Evolutionary conservation across 78 protist species (phyloP).

Genomic region (Guillardia theta): DNA sequence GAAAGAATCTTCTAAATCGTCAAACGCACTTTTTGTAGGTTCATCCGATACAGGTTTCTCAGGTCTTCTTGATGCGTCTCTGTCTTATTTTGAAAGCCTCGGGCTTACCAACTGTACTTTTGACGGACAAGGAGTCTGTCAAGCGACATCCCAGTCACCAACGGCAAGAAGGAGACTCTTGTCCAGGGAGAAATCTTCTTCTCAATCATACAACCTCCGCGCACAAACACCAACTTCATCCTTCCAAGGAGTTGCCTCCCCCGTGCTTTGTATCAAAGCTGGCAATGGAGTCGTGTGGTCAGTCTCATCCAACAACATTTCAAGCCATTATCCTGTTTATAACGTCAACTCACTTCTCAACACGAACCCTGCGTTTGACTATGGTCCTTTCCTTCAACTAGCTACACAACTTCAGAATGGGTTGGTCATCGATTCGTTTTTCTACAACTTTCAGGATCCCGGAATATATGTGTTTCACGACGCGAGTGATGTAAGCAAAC

Average conservation of each 20-base stretch:
- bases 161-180: too few species aligned
- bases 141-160: neutral
- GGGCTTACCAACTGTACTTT: neutral
- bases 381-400: slow-evolving; percentile 56
- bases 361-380: slow-evolving; percentile 62
- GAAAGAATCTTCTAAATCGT: neutral
- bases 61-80: neutral
- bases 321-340: slow-evolving; percentile 59
- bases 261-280: slow-evolving; percentile 56
- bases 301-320: neutral
- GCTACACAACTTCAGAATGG: neutral
- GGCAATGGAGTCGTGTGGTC: neutral
- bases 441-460: slow-evolving; percentile 35
- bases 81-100: neutral
- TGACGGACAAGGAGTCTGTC: neutral
- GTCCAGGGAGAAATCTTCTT: too few species aligned
- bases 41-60: neutral
- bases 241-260: slow-evolving; percentile 47
- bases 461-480: slow-evolving; percentile 60
- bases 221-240: too few species aligned
- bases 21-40: neutral
- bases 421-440: slow-evolving; percentile 1
- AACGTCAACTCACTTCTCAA: slow-evolving; percentile 63
- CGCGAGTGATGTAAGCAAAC: neutral
- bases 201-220: too few species aligned